phyloP scores from a whole-genome alignment of 2,329 filamentous ascomycete species.

The Sclerotinia subarctica region DNA sequence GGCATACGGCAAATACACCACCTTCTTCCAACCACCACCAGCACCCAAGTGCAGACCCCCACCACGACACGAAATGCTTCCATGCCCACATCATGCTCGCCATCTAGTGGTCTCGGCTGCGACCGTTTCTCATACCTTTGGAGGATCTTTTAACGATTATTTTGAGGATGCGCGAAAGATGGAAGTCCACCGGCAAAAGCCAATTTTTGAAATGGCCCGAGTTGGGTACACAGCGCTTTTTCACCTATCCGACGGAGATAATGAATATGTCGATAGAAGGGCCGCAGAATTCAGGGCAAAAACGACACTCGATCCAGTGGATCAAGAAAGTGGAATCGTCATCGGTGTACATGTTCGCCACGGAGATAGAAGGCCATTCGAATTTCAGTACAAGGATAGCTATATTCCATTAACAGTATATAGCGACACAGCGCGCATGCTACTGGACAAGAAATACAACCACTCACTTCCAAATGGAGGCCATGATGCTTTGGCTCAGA shows the following conservation, averaged over 20 bases:
- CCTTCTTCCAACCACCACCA: slow-evolving; percentile 68
- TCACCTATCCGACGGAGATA: slow-evolving; percentile 62
- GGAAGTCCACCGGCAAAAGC: slow-evolving; percentile 51
- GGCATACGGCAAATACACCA: slow-evolving; percentile 73
- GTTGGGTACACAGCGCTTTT: slow-evolving; percentile 73
- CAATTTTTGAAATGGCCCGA: slow-evolving; percentile 66
- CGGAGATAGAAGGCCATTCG: slow-evolving; percentile 73
- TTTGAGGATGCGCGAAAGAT: slow-evolving; percentile 50
- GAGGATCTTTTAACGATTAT: slow-evolving; percentile 52
- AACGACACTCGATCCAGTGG: slow-evolving; percentile 43
- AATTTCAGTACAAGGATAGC: slow-evolving; percentile 71
- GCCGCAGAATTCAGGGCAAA: slow-evolving; percentile 53
- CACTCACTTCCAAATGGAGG: slow-evolving; percentile 37
- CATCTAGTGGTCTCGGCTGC: slow-evolving; percentile 72
- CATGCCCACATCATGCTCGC: slow-evolving; percentile 71
- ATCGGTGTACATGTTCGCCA: slow-evolving; percentile 77
- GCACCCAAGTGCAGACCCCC: slow-evolving; percentile 65
- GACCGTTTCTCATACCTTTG: slow-evolving; percentile 64
- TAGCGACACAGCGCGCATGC: slow-evolving; percentile 53
- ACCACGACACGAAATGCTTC: slow-evolving; percentile 70
- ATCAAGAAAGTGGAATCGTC: slow-evolving; percentile 48
- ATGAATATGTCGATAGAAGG: slow-evolving; percentile 59
- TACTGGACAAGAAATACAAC: slow-evolving; percentile 52
- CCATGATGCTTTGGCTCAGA: slow-evolving; percentile 41
- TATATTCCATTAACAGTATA: slow-evolving; percentile 76